phyloP scores from a whole-genome alignment of 1,284 basidiomycete species.

The Trichosporon inkin region DNA sequence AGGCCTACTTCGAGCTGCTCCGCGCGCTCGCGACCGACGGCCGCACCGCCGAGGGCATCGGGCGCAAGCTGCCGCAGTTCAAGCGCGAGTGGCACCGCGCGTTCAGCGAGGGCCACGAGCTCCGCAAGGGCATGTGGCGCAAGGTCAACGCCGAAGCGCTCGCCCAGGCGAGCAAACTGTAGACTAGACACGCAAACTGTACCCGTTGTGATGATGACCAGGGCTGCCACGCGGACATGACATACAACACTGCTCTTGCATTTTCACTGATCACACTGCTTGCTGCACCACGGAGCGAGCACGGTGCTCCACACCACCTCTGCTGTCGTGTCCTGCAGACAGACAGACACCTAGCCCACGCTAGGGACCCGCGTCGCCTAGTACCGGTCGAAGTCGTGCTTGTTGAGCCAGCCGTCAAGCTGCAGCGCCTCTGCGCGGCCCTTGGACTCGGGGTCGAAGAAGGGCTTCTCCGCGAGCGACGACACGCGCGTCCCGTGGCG shows the following conservation, averaged over 20 bases:
- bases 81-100: constrained; percentile 10
- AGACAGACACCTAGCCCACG: too few species aligned
- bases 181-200: too few species aligned
- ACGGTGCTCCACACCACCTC: too few species aligned
- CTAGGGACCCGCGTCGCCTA: too few species aligned
- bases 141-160: constrained; percentile 6
- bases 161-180: neutral
- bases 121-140: constrained; percentile 14
- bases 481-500: constrained; percentile 35
- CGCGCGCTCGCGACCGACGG: constrained; percentile 9
- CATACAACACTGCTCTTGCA: too few species aligned
- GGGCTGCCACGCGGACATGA: too few species aligned
- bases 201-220: too few species aligned
- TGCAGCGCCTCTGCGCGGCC: constrained; percentile 23
- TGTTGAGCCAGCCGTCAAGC: constrained; percentile 21
- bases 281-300: too few species aligned
- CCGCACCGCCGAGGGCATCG: neutral
- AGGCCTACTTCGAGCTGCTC: constrained; percentile 16
- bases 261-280: neutral
- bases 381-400: constrained; percentile 18
- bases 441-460: constrained; percentile 30
- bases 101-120: constrained; percentile 15
- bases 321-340: too few species aligned
- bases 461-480: constrained; percentile 40
- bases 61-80: constrained; percentile 11